phyloP scores from a whole-genome alignment of 257 asterid genomes.

The Osmanthus fragrans region DNA sequence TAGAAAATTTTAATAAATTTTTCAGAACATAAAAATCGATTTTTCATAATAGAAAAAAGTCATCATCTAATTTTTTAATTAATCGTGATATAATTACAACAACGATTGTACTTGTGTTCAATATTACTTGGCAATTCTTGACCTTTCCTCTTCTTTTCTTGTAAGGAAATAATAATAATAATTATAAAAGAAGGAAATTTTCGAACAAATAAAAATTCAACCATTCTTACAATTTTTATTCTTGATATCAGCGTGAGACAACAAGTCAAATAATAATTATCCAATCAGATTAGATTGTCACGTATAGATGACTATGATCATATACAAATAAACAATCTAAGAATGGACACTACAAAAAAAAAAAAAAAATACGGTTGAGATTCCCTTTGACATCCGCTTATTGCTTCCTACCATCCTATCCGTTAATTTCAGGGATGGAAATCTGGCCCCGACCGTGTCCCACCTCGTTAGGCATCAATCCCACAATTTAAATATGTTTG shows the following conservation, averaged over 20 bases:
- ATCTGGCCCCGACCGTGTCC: too few relatives aligned
- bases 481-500: too few relatives aligned
- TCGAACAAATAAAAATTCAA: neutral
- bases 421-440: too few relatives aligned
- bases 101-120: too few relatives aligned
- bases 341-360: neutral
- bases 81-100: too few relatives aligned
- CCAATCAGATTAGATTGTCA: neutral
- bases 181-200: neutral
- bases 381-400: neutral
- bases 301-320: neutral
- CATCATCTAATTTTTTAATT: too few relatives aligned
- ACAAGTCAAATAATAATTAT: neutral
- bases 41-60: too few relatives aligned
- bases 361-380: neutral
- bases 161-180: too few relatives aligned
- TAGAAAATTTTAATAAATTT: too few relatives aligned
- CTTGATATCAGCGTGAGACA: neutral
- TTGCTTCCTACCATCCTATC: neutral
- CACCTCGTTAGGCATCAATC: too few relatives aligned
- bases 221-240: neutral
- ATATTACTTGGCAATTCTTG: too few relatives aligned
- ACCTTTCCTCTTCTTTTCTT: neutral
- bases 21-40: too few relatives aligned
- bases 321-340: neutral